These are phyloP conservation scores for Lactarius hatsudake DNA, from an alignment of 768 basidiomycete species.

Conservation along the genomic window DNA sequence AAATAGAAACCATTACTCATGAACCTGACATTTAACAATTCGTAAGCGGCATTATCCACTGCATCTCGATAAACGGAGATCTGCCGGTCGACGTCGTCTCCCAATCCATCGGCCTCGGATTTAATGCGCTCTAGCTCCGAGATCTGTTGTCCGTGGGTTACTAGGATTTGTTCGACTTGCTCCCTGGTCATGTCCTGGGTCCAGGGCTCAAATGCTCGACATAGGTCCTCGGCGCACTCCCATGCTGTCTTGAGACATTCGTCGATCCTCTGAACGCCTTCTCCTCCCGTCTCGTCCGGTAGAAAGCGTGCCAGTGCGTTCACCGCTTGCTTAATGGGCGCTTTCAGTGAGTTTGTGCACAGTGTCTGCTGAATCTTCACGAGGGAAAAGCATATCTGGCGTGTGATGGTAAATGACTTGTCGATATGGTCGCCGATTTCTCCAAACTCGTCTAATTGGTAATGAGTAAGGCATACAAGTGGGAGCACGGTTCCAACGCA, in stretches of 20 bases:
- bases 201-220: not conserved
- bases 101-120: no score
- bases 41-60: not conserved
- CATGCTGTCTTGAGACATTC: not conserved
- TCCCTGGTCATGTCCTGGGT: no score
- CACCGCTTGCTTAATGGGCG: not conserved
- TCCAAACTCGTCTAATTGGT: not conserved
- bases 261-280: not conserved
- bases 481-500: not conserved
- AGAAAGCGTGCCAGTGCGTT: not conserved
- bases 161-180: no score
- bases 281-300: not conserved
- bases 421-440: no score
- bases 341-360: not conserved
- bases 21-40: no score
- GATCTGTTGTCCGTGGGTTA: no score
- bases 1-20: no score
- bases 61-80: slow-evolving; percentile 3
- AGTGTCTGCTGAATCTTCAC: not conserved
- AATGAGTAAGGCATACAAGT: not conserved
- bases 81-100: not conserved
- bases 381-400: not conserved
- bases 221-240: not conserved
- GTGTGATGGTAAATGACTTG: no score
- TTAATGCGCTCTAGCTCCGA: no score